Evolutionary conservation across 2,329 filamentous ascomycete genomes (phyloP).

Genomic region (Nemania sp.): DNA sequence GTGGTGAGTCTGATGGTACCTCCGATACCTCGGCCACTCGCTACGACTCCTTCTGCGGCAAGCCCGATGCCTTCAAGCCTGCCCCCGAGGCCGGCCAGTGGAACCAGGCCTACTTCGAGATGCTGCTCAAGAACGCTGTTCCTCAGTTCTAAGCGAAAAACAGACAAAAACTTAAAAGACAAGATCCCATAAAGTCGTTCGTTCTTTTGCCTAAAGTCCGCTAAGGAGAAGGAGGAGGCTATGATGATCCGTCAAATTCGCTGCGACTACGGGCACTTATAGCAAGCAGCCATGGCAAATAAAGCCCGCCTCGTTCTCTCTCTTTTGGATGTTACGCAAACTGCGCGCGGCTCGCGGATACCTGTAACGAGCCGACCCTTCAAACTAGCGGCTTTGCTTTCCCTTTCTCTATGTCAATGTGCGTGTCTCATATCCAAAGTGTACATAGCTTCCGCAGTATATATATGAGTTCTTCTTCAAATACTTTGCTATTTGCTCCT

Average conservation of each 20-base stretch:
- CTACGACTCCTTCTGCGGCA: constrained; percentile 60
- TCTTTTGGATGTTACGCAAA: neutral
- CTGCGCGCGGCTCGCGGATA: neutral
- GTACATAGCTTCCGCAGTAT: constrained; percentile 37
- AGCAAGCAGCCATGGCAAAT: no score
- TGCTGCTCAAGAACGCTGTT: constrained; percentile 58
- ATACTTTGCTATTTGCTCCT: neutral
- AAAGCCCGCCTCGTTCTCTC: neutral
- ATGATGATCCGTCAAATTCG: constrained; percentile 2
- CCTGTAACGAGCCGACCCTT: neutral
- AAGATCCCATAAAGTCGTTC: constrained; percentile 3
- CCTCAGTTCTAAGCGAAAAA: constrained; percentile 47
- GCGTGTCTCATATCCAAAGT: constrained; percentile 30
- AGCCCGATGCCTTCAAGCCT: constrained; percentile 59
- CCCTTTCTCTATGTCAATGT: no score
- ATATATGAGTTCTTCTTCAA: constrained; percentile 2
- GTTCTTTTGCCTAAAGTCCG: constrained; percentile 7
- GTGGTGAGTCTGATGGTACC: constrained; percentile 52
- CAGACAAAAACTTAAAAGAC: neutral
- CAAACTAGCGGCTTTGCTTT: neutral
- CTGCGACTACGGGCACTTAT: no score
- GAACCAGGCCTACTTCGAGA: constrained; percentile 66
- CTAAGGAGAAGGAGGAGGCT: constrained; percentile 3
- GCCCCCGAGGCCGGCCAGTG: constrained; percentile 73
- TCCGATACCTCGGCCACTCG: constrained; percentile 47